Percentiles rank a stretch among this genome's conserved stretches.
These are phyloP conservation scores for Colletotrichum trifolii DNA, from an alignment of 2,329 filamentous ascomycete species.

Conservation along the genomic window DNA sequence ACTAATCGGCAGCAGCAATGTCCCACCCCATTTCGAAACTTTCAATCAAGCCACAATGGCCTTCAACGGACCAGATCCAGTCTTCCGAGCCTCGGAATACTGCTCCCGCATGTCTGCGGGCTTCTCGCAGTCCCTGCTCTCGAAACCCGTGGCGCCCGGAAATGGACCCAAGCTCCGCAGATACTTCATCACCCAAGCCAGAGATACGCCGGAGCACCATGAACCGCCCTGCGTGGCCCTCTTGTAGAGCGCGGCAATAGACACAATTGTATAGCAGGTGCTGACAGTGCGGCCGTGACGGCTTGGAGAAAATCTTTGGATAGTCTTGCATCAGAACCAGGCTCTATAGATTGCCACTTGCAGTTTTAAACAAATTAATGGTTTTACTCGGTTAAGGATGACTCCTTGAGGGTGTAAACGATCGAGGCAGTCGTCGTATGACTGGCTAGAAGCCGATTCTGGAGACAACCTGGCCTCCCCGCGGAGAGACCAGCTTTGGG, in stretches of 20 bases:
- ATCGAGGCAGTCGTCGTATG: too few relatives aligned
- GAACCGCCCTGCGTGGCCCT: constrained; percentile 56
- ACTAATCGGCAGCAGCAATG: constrained; percentile 55
- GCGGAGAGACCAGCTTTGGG: too few relatives aligned
- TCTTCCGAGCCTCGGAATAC: constrained; percentile 57
- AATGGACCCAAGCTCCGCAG: constrained; percentile 65
- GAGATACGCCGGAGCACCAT: constrained; percentile 64
- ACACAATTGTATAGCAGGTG: too few relatives aligned
- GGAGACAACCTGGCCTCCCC: too few relatives aligned
- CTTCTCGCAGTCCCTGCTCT: constrained; percentile 44
- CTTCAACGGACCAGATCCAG: constrained; percentile 57
- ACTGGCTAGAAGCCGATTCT: too few relatives aligned
- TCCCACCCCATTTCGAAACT: constrained; percentile 60
- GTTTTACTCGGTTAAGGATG: too few relatives aligned
- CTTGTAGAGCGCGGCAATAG: constrained; percentile 59
- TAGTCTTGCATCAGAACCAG: too few relatives aligned
- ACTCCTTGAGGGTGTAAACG: too few relatives aligned
- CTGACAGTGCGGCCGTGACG: too few relatives aligned
- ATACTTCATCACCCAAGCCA: constrained; percentile 60
- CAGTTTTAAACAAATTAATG: too few relatives aligned
- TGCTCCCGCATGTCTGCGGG: constrained; percentile 44
- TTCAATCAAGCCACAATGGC: constrained; percentile 59
- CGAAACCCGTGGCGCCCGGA: constrained; percentile 55
- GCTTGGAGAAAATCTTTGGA: too few relatives aligned
- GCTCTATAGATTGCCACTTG: too few relatives aligned